Percentiles rank a stretch among this genome's conserved stretches.
These are phyloP conservation scores for Rubus parviflorus DNA, from an alignment of 306 rosid species.

Conservation along the genomic window DNA sequence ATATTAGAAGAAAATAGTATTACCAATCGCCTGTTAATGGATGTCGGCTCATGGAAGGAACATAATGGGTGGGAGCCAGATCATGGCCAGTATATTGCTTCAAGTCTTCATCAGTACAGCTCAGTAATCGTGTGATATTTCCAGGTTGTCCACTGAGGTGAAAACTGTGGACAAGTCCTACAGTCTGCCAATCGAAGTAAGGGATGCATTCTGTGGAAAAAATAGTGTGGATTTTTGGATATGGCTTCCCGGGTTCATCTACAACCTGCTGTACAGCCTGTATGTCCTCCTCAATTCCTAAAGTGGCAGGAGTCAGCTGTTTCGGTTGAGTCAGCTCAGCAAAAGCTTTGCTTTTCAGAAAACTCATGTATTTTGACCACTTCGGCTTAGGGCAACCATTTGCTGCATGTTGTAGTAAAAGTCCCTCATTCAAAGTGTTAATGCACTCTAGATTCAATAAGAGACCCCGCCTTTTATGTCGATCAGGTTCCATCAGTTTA, in stretches of 20 bases:
- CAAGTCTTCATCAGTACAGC: constrained; percentile 84
- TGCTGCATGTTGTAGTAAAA: constrained; percentile 72
- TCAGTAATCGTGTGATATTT: constrained; percentile 88
- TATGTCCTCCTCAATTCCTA: constrained; percentile 48
- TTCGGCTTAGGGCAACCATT: constrained; percentile 79
- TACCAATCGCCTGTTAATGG: constrained; percentile 99
- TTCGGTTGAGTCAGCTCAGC: constrained; percentile 76
- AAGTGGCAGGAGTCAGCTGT: constrained; percentile 60
- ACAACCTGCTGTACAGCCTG: constrained; percentile 33
- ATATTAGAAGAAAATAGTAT: constrained; percentile 19
- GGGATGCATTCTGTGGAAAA: constrained; percentile 91
- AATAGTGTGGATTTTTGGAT: constrained; percentile 82
- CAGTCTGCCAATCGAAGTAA: constrained; percentile 98
- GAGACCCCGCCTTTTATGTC: constrained; percentile 56
- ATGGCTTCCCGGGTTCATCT: constrained; percentile 40
- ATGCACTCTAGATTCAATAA: constrained; percentile 76
- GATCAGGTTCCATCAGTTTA: constrained; percentile 57
- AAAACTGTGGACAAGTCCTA: constrained; percentile 92
- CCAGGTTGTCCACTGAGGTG: constrained; percentile 88
- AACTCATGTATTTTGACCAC: constrained; percentile 88
- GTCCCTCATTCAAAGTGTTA: constrained; percentile 84
- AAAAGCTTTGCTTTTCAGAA: constrained; percentile 79
- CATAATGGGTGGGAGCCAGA: constrained; percentile 95
- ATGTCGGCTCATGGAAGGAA: constrained; percentile 93
- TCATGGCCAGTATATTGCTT: constrained; percentile 71